Percentiles rank a stretch among this genome's conserved stretches.
Evolutionary conservation across 78 protist species (phyloP).

Genomic region (Acrasis kona): DNA sequence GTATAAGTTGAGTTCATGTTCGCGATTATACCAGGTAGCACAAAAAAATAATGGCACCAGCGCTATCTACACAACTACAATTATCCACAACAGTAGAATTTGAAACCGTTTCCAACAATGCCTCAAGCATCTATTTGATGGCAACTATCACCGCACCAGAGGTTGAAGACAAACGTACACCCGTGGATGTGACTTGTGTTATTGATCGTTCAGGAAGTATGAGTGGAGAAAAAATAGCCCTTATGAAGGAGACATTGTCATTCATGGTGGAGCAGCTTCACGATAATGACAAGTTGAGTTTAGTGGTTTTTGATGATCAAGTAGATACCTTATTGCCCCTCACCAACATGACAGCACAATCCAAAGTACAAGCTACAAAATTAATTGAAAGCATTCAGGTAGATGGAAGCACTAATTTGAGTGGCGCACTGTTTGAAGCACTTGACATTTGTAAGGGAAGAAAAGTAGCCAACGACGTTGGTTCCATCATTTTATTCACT

Average conservation of each 20-base stretch:
- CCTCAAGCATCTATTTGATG: too few relatives aligned
- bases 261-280: slow-evolving; percentile 10
- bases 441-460: too few relatives aligned
- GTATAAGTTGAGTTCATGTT: too few relatives aligned
- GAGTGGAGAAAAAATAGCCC: slow-evolving; percentile 27
- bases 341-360: neutral
- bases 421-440: slow-evolving; percentile 40
- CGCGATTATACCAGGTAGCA: too few relatives aligned
- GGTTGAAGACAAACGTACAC: neutral
- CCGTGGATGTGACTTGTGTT: slow-evolving; percentile 19
- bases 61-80: too few relatives aligned
- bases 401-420: slow-evolving; percentile 26
- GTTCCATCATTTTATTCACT: slow-evolving; percentile 26
- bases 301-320: slow-evolving; percentile 14
- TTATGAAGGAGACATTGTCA: slow-evolving; percentile 11
- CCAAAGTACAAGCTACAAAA: neutral
- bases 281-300: neutral
- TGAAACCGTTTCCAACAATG: too few relatives aligned
- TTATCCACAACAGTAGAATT: too few relatives aligned
- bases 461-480: too few relatives aligned
- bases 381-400: neutral
- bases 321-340: neutral
- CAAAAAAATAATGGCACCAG: too few relatives aligned
- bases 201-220: slow-evolving; percentile 30
- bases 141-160: too few relatives aligned